These are phyloP conservation scores for Ilyonectria mors-panacis DNA, from an alignment of 2,329 filamentous ascomycete species.

Conservation along the genomic window DNA sequence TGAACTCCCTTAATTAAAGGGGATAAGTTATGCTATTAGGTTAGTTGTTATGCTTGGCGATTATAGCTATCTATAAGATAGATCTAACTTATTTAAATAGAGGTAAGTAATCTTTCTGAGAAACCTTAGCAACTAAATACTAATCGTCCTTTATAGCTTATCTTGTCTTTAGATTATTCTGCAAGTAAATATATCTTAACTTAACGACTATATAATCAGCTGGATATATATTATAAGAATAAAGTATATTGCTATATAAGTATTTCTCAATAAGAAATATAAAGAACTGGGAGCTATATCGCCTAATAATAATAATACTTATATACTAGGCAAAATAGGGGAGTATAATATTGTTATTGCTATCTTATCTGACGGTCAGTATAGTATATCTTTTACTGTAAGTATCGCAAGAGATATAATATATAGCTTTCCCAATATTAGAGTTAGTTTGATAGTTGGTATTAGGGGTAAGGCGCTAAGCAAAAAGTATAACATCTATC, in stretches of 20 bases:
- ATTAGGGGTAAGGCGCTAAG: background rate
- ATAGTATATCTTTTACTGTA: background rate
- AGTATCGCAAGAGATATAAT: background rate
- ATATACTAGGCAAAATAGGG: background rate
- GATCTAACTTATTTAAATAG: no score
- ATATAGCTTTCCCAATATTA: background rate
- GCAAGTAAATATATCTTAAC: no score
- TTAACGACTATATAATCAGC: background rate
- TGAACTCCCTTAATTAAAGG: no score
- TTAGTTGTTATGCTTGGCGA: no score
- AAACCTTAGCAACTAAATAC: background rate
- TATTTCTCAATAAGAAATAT: conserved; percentile 1
- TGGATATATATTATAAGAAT: no score
- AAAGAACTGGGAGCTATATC: background rate
- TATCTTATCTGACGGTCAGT: background rate
- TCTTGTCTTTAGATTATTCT: no score
- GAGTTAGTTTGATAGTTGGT: background rate
- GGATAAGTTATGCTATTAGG: no score
- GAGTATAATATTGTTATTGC: conserved; percentile 4
- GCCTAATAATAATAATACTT: background rate
- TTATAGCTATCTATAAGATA: no score
- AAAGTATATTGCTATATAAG: background rate
- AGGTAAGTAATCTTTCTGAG: no score
- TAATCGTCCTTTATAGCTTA: background rate
- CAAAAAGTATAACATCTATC: background rate